These are phyloP conservation scores for Boletus patriciae DNA, from an alignment of 768 basidiomycete species.

Conservation along the genomic window DNA sequence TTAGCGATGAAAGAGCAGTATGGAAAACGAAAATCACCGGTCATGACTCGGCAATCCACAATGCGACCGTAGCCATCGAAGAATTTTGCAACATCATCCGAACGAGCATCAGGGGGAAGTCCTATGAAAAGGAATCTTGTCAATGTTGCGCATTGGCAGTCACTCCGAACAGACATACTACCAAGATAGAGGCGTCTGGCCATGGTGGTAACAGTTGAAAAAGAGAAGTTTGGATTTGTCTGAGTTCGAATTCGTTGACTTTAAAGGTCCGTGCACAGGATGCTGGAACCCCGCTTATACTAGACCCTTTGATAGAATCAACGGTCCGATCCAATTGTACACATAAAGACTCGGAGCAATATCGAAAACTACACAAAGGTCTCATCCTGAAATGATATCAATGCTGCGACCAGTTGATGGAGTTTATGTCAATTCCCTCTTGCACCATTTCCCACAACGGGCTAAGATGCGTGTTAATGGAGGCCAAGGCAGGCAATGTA, in stretches of 20 bases:
- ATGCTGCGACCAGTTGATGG: constrained; percentile 89
- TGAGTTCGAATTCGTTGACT: constrained; percentile 34
- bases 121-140: constrained; percentile 41
- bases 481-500: constrained; percentile 2
- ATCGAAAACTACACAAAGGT: neutral
- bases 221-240: constrained; percentile 26
- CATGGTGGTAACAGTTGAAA: constrained; percentile 51
- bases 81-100: constrained; percentile 82
- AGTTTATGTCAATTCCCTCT: constrained; percentile 94
- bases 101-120: constrained; percentile 79
- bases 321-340: constrained; percentile 10
- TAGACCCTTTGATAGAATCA: neutral
- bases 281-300: constrained; percentile 16
- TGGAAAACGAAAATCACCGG: constrained; percentile 53
- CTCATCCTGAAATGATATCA: constrained; percentile 24
- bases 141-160: constrained; percentile 5
- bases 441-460: constrained; percentile 99
- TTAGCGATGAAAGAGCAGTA: constrained; percentile 10
- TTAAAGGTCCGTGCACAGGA: constrained; percentile 33
- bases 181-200: constrained; percentile 85
- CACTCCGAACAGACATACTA: constrained; percentile 46
- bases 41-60: constrained; percentile 92
- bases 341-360: constrained; percentile 15
- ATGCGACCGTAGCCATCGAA: constrained; percentile 91
- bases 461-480: constrained; percentile 38